Conservation (phyloP, 2,329 filamentous ascomycete species). For the Zymoseptoria pseudotritici region DNA sequence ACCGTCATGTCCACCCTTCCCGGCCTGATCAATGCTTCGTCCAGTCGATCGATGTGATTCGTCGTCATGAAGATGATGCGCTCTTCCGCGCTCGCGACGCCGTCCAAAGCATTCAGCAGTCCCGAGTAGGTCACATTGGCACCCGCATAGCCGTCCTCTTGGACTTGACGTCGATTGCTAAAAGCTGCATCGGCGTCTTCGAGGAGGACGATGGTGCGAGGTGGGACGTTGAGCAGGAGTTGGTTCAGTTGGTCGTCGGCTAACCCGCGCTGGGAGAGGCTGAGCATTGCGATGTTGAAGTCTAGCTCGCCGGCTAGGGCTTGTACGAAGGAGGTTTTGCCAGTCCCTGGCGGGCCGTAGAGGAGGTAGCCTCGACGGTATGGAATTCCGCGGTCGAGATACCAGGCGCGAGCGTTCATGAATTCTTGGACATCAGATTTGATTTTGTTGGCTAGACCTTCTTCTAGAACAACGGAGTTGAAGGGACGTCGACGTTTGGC, state of each 20-base stretch:
- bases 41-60: constrained; percentile 84
- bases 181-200: constrained; percentile 93
- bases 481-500: constrained; percentile 80
- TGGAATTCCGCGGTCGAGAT: constrained; percentile 87
- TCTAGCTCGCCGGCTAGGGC: constrained; percentile 87
- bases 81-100: constrained; percentile 90
- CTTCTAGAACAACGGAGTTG: constrained; percentile 77
- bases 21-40: constrained; percentile 81
- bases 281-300: constrained; percentile 87
- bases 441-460: constrained; percentile 74
- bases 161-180: constrained; percentile 67
- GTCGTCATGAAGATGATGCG: constrained; percentile 90
- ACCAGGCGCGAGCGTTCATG: constrained; percentile 72
- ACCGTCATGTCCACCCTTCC: constrained; percentile 92
- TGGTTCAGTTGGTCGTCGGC: constrained; percentile 85
- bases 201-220: constrained; percentile 71
- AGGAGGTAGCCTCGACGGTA: constrained; percentile 85
- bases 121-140: constrained; percentile 92
- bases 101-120: constrained; percentile 64
- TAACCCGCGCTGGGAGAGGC: constrained; percentile 80
- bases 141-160: constrained; percentile 75
- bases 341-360: constrained; percentile 82
- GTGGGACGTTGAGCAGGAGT: constrained; percentile 75
- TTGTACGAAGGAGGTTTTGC: constrained; percentile 94
- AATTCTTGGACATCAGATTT: constrained; percentile 79